Conservation (phyloP, 139 green algal genomes). For the Marvania coccoides region DNA sequence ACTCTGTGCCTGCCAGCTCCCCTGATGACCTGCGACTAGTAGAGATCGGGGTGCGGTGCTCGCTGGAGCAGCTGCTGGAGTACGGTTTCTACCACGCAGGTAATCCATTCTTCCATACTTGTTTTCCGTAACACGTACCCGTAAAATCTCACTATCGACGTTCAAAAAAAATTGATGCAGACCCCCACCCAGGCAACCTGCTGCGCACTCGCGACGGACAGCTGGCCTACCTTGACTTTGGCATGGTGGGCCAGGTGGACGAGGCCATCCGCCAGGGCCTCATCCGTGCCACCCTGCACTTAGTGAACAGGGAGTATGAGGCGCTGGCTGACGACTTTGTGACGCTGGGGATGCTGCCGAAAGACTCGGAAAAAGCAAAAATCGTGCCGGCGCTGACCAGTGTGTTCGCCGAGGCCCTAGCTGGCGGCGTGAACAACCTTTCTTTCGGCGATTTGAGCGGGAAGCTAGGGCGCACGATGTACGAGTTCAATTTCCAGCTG, state of each 20-base stretch:
- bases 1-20: not conserved
- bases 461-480: constrained; percentile 76
- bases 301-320: constrained; percentile 70
- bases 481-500: constrained; percentile 74
- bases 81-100: constrained; percentile 38
- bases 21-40: constrained; percentile 77
- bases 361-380: constrained; percentile 41
- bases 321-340: constrained; percentile 73
- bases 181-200: constrained; percentile 73
- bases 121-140: too few relatives aligned
- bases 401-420: constrained; percentile 71
- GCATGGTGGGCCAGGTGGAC: constrained; percentile 73
- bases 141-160: too few relatives aligned
- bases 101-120: constrained; percentile 37
- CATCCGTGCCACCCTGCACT: constrained; percentile 77
- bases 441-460: constrained; percentile 55
- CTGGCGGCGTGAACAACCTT: constrained; percentile 73
- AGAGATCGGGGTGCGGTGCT: constrained; percentile 56
- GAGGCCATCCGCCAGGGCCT: constrained; percentile 38
- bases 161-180: too few relatives aligned
- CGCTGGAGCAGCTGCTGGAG: constrained; percentile 72
- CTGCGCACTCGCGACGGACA: constrained; percentile 31
- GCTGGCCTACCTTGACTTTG: constrained; percentile 74
- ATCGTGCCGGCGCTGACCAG: constrained; percentile 67
- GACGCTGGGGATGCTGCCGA: constrained; percentile 70